Evolutionary conservation across 768 basidiomycete genomes (phyloP).

Genomic region (Multifurca ochricompacta): DNA sequence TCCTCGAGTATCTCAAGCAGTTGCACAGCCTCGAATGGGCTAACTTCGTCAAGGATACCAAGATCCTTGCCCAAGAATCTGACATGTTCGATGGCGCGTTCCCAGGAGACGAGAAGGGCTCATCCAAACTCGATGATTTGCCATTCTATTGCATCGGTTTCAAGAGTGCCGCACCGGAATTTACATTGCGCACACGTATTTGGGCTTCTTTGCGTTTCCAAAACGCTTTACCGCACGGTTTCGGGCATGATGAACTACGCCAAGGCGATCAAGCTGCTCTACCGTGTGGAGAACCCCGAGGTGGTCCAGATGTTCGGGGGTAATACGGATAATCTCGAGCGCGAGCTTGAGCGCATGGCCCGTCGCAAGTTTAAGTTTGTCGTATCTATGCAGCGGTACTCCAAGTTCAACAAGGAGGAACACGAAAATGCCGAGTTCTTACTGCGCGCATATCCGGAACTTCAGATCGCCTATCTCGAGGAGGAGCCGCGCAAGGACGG

Average conservation of each 20-base stretch:
- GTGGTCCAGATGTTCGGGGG: constrained; percentile 96
- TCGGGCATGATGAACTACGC: constrained; percentile 99
- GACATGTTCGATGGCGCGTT: constrained; percentile 75
- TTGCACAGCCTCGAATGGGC: constrained; percentile 98
- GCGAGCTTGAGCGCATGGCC: constrained; percentile 95
- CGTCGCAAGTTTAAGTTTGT: constrained; percentile 98
- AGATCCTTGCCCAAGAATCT: constrained; percentile 95
- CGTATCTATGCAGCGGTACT: constrained; percentile 98
- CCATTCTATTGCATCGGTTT: constrained; percentile 99
- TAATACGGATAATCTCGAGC: constrained; percentile 93
- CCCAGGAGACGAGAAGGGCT: constrained; percentile 73
- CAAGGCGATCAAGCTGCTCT: constrained; percentile 98
- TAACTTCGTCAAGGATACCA: constrained; percentile 99
- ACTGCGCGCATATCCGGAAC: constrained; percentile 93
- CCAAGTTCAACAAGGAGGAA: constrained; percentile 99
- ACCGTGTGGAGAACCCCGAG: constrained; percentile 98
- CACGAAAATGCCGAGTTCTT: constrained; percentile 98
- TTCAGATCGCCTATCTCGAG: constrained; percentile 97
- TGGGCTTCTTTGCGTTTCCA: constrained; percentile 99
- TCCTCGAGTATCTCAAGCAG: constrained; percentile 97
- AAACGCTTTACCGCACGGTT: constrained; percentile 95
- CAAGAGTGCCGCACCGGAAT: constrained; percentile 97
- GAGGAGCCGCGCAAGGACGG: constrained; percentile 95
- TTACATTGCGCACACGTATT: constrained; percentile 95
- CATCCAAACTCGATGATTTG: constrained; percentile 81